phyloP scores from a whole-genome alignment of 148 eudicot species.

The Camellia japonica region DNA sequence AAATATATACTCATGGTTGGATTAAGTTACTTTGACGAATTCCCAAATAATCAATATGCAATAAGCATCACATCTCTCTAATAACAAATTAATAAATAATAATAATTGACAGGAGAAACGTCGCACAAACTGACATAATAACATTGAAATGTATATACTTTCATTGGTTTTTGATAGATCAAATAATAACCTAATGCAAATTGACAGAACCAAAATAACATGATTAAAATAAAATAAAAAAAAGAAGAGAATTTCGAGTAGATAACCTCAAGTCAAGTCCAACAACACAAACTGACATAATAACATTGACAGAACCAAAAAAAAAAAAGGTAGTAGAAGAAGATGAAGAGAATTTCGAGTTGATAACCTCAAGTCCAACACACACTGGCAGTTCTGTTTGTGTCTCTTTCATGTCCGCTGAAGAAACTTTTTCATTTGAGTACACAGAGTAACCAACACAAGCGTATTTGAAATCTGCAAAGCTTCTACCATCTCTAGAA shows the following conservation, averaged over 20 bases:
- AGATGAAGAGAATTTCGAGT: neutral
- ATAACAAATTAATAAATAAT: neutral
- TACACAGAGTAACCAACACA: slow-evolving; percentile 89
- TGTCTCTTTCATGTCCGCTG: slow-evolving; percentile 36
- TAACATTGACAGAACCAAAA: neutral
- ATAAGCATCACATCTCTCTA: neutral
- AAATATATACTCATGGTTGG: neutral
- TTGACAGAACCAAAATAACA: slow-evolving; percentile 1
- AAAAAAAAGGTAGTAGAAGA: neutral
- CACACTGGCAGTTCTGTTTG: slow-evolving; percentile 71
- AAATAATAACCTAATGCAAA: neutral
- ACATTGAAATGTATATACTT: neutral
- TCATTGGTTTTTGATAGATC: neutral
- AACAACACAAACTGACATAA: neutral
- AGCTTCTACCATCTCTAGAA: slow-evolving; percentile 64
- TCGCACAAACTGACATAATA: neutral
- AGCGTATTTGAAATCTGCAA: slow-evolving; percentile 70
- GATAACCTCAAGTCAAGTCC: too few relatives aligned
- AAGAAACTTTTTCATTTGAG: slow-evolving; percentile 42
- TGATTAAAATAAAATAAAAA: too few relatives aligned
- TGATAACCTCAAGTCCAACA: slow-evolving; percentile 74
- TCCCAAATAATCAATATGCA: neutral
- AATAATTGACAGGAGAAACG: neutral
- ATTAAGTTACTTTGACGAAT: neutral
- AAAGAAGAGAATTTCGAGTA: too few relatives aligned